phyloP scores from a whole-genome alignment of 129 eudicot species.

The Helianthus annuus region DNA sequence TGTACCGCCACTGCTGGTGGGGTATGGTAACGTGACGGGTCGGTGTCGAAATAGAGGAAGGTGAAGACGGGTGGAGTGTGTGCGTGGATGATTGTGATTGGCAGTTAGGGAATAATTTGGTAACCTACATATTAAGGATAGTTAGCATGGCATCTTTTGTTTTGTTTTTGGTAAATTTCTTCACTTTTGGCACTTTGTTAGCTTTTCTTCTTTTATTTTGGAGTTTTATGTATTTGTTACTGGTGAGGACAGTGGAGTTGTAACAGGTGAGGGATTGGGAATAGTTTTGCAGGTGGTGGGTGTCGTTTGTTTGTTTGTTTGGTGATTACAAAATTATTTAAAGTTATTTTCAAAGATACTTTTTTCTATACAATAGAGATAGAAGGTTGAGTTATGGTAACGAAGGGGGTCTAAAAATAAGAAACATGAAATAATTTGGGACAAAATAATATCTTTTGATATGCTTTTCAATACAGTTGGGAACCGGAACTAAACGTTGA shows the following conservation, averaged over 20 bases:
- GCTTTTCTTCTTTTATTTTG: constrained; percentile 15
- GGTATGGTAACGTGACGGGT: constrained; percentile 25
- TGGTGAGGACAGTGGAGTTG: not conserved
- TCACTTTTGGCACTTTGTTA: constrained; percentile 30
- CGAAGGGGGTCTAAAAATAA: too few species aligned
- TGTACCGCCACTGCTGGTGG: constrained; percentile 38
- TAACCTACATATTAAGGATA: not conserved
- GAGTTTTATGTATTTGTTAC: not conserved
- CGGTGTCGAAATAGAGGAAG: constrained; percentile 11
- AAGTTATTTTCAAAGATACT: too few species aligned
- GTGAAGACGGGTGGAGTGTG: constrained; percentile 9
- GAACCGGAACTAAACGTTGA: too few species aligned
- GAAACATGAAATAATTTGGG: too few species aligned
- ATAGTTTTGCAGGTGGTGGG: too few species aligned
- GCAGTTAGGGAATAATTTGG: constrained; percentile 19
- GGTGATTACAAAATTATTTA: too few species aligned
- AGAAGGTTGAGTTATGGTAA: too few species aligned
- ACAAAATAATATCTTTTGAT: too few species aligned
- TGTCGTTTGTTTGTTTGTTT: too few species aligned
- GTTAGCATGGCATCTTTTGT: constrained; percentile 22
- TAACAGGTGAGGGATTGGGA: not conserved
- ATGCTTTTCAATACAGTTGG: too few species aligned
- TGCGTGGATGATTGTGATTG: constrained; percentile 25
- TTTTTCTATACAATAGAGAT: too few species aligned
- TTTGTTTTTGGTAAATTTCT: constrained; percentile 10